phyloP scores from a whole-genome alignment of 2,329 filamentous ascomycete genomes.

The Myriosclerotinia curreyana region DNA sequence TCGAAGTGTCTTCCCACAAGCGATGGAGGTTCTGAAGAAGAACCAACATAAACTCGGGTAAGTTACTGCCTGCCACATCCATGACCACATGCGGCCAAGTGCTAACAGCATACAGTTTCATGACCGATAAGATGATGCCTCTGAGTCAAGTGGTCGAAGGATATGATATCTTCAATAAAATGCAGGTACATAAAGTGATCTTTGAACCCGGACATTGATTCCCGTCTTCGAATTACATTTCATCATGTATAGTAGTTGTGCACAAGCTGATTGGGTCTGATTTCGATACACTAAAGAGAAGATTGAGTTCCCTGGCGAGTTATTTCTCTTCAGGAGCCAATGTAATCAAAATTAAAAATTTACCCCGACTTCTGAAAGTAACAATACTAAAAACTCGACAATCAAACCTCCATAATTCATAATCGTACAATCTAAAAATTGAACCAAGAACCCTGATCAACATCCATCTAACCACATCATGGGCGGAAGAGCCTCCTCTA shows the following conservation, averaged over 20 bases:
- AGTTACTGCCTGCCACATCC: constrained; percentile 34
- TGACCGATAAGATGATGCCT: constrained; percentile 74
- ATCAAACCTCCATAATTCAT: not conserved
- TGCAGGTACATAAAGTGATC: constrained; percentile 71
- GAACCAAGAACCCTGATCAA: not conserved
- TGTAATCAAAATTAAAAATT: too few species aligned
- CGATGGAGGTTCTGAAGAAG: constrained; percentile 61
- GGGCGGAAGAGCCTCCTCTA: not conserved
- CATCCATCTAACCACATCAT: not conserved
- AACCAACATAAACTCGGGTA: constrained; percentile 66
- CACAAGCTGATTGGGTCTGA: not conserved
- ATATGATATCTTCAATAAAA: constrained; percentile 69
- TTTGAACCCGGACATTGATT: constrained; percentile 47
- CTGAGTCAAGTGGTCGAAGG: constrained; percentile 63
- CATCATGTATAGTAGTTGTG: not conserved
- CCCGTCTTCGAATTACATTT: not conserved
- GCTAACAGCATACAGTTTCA: constrained; percentile 55
- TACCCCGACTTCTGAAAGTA: too few species aligned
- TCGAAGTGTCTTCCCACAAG: constrained; percentile 65
- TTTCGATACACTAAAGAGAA: not conserved
- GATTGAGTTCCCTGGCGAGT: not conserved
- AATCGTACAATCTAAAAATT: not conserved
- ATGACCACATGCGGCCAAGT: not conserved
- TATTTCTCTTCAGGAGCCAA: too few species aligned
- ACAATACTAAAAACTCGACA: too few species aligned